These are phyloP conservation scores for Lasiosphaeris hirsuta DNA, from an alignment of 495 filamentous ascomycete species.

Conservation along the genomic window DNA sequence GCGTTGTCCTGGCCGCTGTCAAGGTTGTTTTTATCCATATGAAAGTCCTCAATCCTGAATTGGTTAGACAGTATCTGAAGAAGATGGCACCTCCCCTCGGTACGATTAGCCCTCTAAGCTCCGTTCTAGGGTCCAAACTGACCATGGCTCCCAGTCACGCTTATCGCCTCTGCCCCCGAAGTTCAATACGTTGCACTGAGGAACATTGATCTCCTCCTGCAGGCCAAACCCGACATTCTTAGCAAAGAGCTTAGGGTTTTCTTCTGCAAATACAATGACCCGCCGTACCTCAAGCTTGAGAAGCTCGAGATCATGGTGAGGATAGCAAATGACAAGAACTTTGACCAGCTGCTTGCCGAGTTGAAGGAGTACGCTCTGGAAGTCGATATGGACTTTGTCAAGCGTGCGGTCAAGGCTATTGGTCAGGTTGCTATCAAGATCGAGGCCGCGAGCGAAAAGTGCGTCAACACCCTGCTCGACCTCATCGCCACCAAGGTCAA, in stretches of 20 bases:
- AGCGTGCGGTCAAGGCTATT: conserved; percentile 88
- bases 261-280: conserved; percentile 99
- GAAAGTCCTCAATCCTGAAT: conserved; percentile 73
- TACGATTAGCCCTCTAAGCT: conserved; percentile 37
- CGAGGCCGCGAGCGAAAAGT: conserved; percentile 86
- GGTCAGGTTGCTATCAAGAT: conserved; percentile 99
- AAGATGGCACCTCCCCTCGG: conserved; percentile 98
- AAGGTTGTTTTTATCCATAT: conserved; percentile 98
- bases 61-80: conserved; percentile 78
- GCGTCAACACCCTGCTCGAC: conserved; percentile 89
- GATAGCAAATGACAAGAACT: conserved; percentile 96
- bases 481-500: conserved; percentile 96
- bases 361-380: conserved; percentile 96
- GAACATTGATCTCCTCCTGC: conserved; percentile 92
- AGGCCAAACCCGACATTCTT: conserved; percentile 92
- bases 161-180: conserved; percentile 92
- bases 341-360: conserved; percentile 90
- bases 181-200: conserved; percentile 96
- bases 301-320: conserved; percentile 99
- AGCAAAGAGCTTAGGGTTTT: conserved; percentile 97
- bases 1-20: conserved; percentile 93
- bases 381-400: conserved; percentile 98
- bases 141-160: conserved; percentile 62
- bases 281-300: conserved; percentile 93
- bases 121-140: conserved; percentile 8